Percentiles rank a stretch among this genome's conserved stretches.
phyloP scores from a whole-genome alignment of 345 rosid species.

The Trapa incisa region DNA sequence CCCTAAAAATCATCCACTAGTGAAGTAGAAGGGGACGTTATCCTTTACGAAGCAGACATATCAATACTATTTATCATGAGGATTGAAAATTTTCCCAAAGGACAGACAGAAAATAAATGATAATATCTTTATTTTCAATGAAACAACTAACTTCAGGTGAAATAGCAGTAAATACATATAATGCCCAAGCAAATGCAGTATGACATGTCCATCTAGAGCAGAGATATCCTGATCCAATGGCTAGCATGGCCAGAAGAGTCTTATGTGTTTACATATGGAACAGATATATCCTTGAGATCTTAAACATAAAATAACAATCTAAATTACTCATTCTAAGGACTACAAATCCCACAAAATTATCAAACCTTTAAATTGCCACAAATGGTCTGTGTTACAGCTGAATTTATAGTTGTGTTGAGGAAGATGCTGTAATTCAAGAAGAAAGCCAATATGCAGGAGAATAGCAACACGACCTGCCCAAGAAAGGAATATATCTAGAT shows the following conservation, averaged over 20 bases:
- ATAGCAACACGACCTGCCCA: conserved; percentile 56
- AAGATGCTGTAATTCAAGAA: conserved; percentile 89
- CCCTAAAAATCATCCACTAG: not conserved
- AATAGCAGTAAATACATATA: not conserved
- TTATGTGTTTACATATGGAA: not conserved
- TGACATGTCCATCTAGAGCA: not conserved
- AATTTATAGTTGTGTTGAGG: conserved; percentile 92
- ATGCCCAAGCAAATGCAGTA: not conserved
- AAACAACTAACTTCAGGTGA: not conserved
- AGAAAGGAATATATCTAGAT: not conserved
- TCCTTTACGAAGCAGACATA: not conserved
- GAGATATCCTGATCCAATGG: not conserved
- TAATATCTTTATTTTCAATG: not conserved
- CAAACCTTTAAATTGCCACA: conserved; percentile 94
- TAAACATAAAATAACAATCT: not conserved
- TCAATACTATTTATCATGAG: not conserved
- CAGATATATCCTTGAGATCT: not conserved
- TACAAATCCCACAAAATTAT: not conserved
- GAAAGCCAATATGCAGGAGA: conserved; percentile 84
- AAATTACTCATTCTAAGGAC: not conserved
- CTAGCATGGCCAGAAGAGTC: not conserved
- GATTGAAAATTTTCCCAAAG: not conserved
- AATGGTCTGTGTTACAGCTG: conserved; percentile 89
- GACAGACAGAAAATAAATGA: not conserved
- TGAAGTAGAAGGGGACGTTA: not conserved